These are phyloP conservation scores for Monosporascus sp. DNA, from an alignment of 2,329 filamentous ascomycete genomes.

Conservation along the genomic window DNA sequence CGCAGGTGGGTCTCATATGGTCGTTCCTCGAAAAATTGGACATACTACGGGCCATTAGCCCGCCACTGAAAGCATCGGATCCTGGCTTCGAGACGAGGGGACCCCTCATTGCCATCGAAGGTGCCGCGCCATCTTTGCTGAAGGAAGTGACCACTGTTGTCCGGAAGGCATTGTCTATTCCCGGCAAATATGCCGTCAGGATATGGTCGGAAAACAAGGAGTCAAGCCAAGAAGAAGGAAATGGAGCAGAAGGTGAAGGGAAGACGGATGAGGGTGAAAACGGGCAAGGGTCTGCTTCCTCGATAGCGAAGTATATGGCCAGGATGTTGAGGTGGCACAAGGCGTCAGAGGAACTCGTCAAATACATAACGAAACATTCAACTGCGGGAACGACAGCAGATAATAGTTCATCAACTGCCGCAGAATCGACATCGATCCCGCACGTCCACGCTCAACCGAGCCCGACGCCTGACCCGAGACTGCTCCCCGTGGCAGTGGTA, in stretches of 20 bases:
- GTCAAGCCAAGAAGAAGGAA: neutral
- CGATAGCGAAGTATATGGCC: slow-evolving; percentile 57
- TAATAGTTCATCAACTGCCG: neutral
- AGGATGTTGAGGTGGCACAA: slow-evolving; percentile 70
- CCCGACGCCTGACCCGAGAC: neutral
- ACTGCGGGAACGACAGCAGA: neutral
- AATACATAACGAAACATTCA: slow-evolving; percentile 36
- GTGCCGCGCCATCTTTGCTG: slow-evolving; percentile 50
- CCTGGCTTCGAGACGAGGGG: slow-evolving; percentile 53
- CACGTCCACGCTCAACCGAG: slow-evolving; percentile 1
- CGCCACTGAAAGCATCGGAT: slow-evolving; percentile 47
- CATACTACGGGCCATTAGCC: slow-evolving; percentile 69
- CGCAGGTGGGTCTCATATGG: slow-evolving; percentile 37
- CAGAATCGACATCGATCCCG: neutral
- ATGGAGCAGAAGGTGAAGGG: neutral
- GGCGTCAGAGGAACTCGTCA: slow-evolving; percentile 64
- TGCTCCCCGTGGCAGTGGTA: slow-evolving; percentile 67
- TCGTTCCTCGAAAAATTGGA: slow-evolving; percentile 71
- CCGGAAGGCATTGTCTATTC: slow-evolving; percentile 51
- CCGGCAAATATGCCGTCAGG: slow-evolving; percentile 40
- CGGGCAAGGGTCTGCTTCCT: slow-evolving; percentile 25
- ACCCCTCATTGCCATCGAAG: slow-evolving; percentile 78
- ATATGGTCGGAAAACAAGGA: slow-evolving; percentile 35
- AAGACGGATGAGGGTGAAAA: neutral
- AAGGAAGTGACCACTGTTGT: slow-evolving; percentile 59